Base-by-base conservation (phyloP, 257 asterid genomes). In the Paulownia fortunei region DNA sequence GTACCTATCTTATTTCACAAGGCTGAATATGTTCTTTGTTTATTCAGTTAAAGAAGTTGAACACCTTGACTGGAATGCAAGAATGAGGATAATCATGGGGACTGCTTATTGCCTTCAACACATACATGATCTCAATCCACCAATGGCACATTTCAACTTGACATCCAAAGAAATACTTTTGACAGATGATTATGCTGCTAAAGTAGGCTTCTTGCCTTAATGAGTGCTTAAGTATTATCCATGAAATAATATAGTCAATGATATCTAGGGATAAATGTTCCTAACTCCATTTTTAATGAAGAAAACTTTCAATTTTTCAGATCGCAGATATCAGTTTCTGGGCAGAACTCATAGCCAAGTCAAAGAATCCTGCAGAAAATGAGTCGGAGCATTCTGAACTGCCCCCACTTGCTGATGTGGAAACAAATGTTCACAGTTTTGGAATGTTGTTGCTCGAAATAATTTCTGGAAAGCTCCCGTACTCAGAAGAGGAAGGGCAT, bases 161-260 rank as follows among this genome's bases (percentile, higher is more conserved):
- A 86, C 69, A 61, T 89, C 97, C 51, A 75, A 82, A 70, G 79
- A 82, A 37, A 85, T 96, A 83, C 83, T 74, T 61, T 62, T 96
- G 69, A 92, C 99, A n/a, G 98, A 96, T 65, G 99, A 96, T 82
- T 96, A 90, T 86, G 98, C 98, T 46, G 96, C 99, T 73, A 96
- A 96, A 86, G 98, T 96, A 86, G 56, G 89, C 37, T 54, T n/a
- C 73, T 21, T 62, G 11, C 47, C 69, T 46, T 47, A 54, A 36
- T 24, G 11, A n/a, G 4, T 26, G 19, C 30, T 21, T 16, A 34
- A 46, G 12, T 21, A 61, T 64, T 67, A 54, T 27, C 16, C 18
- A 0, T 51, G 51, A 41, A 10, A 15, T 11, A 9, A 19, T 15
- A 24, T 32, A 6, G 8, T 23, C 24, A 6, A 26, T 11, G 18